Conservation (phyloP, 345 rosid species). For the rapeseed (Brassica napus) region Da-Ae NC_063434.1:6450001-6450500, state of each 20-base stretch:
- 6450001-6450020: background rate
- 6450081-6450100: constrained; percentile 15
- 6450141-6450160: constrained; percentile 36
- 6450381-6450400: constrained; percentile 79
- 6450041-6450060: constrained; percentile 15
- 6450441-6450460: constrained; percentile 92
- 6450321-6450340: constrained; percentile 94
- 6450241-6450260: constrained; percentile 63
- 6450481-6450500: constrained; percentile 95
- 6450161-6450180: constrained; percentile 20
- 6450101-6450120: constrained; percentile 31
- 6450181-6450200: constrained; percentile 24
- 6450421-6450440: constrained; percentile 97
- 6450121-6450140: constrained; percentile 26
- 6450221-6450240: constrained; percentile 74
- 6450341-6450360: constrained; percentile 71
- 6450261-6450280: constrained; percentile 65
- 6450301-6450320: constrained; percentile 85
- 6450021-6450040: constrained; percentile 25
- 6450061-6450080: constrained; percentile 13
- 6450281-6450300: constrained; percentile 81
- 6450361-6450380: constrained; percentile 79
- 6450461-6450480: constrained; percentile 91
- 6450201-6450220: constrained; percentile 48
- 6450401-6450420: constrained; percentile 90